Conservation (phyloP, 768 basidiomycete species). For the Phaffia australis region DNA sequence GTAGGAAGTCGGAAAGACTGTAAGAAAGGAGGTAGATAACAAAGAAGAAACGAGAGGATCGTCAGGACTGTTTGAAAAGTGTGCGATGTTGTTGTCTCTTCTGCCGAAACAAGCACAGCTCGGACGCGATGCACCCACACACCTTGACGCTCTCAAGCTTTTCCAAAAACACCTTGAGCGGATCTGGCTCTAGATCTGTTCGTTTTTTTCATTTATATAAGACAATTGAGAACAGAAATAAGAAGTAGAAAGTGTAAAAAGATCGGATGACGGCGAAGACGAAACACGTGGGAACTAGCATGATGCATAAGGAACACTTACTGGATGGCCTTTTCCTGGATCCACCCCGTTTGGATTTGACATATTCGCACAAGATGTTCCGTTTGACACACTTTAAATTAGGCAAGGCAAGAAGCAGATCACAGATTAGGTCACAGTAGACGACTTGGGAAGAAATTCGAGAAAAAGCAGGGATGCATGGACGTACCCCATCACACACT, state of each 20-base stretch:
- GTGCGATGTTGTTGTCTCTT: too few species aligned
- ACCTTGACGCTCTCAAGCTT: conserved; percentile 6
- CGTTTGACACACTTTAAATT: conserved; percentile 12
- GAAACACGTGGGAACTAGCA: too few species aligned
- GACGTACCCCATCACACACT: conserved; percentile 11
- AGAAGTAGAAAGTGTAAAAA: too few species aligned
- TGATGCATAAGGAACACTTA: too few species aligned
- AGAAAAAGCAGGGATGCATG: too few species aligned
- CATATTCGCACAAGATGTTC: conserved; percentile 11
- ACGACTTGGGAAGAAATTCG: neutral
- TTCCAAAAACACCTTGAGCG: too few species aligned
- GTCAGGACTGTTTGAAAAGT: conserved; percentile 4
- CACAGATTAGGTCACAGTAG: neutral
- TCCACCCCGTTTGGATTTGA: conserved; percentile 18
- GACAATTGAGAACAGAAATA: too few species aligned
- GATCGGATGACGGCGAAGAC: too few species aligned
- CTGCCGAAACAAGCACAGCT: neutral
- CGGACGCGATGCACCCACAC: neutral
- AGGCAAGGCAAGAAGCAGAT: neutral
- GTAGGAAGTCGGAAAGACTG: conserved; percentile 1
- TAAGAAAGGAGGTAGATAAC: conserved; percentile 8
- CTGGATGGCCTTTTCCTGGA: conserved; percentile 7
- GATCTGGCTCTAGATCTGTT: too few species aligned
- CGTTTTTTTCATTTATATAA: too few species aligned
- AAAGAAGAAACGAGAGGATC: conserved; percentile 18